Base-by-base conservation (phyloP, 805 yeast species). In the Kodamaea laetipori region DNA sequence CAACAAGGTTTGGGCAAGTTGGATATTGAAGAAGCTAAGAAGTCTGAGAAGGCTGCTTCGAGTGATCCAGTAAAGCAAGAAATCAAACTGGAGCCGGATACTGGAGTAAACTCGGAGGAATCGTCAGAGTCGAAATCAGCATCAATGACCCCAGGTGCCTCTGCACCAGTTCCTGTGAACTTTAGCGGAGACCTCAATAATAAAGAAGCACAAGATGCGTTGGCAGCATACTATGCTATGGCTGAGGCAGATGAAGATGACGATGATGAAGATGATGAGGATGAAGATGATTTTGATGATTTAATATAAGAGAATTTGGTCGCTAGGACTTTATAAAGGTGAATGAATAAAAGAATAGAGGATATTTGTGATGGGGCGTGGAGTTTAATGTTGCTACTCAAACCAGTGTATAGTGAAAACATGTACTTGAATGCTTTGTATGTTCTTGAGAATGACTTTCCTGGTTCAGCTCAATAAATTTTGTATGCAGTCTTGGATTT, bases 141-240 rank as follows among this genome's bases (percentile, higher is more conserved):
- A 11, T 30, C 34, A 4, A 30, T 12, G 19, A 30, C 34, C 15
- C 34, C 34, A 9, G 19, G 19, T 30, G 37, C 43, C 5, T 18
- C 36, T 21, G 28, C 21, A 3, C 23, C 37, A 11, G 31, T 32
- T 8, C 39, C 36, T 9, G 27, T 28, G 10, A 15, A 33, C 39
- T 26, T 27, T 34, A 27, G 40, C n/a, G 37, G 35, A 4, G 52
- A 49, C n/a, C 18, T 50, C 35, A 78, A 78, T 53, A 82, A 84
- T 44, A 71, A 76, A 52, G 86, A 82, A 59, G 82, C 83, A 27
- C 84, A 84, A 62, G 87, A 82, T 53, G 88, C 89, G 2, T 68
- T 70, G 57, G 73, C 75, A 1, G 73, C 74, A 4, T 87, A 86
- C 58, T 87, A 87, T 58, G 89, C 89, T 7, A 71, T 86, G 61